Percentiles rank a stretch among this genome's conserved stretches.
Conservation (phyloP, 768 basidiomycete genomes). For the Mycena sanguinolenta region DNA sequence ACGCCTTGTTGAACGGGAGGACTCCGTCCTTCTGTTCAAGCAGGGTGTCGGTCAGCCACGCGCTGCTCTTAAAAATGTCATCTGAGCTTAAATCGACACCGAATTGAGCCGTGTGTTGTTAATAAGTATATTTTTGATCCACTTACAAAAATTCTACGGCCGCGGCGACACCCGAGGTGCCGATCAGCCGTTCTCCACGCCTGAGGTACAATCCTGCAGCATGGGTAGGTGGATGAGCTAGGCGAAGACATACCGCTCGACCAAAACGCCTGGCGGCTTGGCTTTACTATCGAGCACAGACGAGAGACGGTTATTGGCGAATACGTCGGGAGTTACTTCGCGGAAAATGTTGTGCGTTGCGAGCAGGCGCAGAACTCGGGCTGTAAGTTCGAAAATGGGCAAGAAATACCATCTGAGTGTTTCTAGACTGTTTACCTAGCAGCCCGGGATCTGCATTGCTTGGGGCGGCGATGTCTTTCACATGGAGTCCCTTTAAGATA, state of each 20-base stretch:
- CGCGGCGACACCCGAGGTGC: conserved; percentile 24
- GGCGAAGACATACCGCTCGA: no score
- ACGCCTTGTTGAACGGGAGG: conserved; percentile 33
- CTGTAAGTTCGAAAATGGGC: not conserved
- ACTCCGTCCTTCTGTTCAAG: conserved; percentile 1
- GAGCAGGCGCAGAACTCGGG: conserved; percentile 42
- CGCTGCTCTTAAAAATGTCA: not conserved
- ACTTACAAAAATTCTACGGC: conserved; percentile 25
- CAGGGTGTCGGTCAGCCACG: conserved; percentile 12
- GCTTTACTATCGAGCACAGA: not conserved
- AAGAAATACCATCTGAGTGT: not conserved
- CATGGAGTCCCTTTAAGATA: conserved; percentile 38
- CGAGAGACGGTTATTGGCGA: conserved; percentile 13
- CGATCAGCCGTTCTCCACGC: conserved; percentile 1
- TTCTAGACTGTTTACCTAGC: conserved; percentile 41
- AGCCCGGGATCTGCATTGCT: conserved; percentile 37
- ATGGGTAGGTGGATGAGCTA: no score
- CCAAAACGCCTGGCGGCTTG: no score
- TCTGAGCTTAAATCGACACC: not conserved
- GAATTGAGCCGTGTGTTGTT: no score
- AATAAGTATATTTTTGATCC: not conserved
- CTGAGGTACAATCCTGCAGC: conserved; percentile 31
- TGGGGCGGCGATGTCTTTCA: no score
- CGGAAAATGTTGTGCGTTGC: conserved; percentile 45
- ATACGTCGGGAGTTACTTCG: conserved; percentile 23